These are phyloP conservation scores for Mycena epipterygia DNA, from an alignment of 768 basidiomycete species.

Conservation along the genomic window DNA sequence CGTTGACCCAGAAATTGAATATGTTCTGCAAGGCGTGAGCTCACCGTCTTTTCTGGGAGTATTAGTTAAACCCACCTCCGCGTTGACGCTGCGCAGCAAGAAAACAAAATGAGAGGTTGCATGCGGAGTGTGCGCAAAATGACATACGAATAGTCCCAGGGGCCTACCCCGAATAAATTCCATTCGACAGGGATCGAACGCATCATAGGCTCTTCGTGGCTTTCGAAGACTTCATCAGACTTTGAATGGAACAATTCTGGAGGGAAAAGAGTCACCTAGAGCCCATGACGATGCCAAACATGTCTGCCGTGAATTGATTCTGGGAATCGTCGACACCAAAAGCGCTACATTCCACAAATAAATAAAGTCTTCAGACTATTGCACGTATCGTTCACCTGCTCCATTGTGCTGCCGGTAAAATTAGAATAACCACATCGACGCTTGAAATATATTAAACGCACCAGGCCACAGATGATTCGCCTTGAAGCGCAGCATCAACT, in stretches of 20 bases:
- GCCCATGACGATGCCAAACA: conserved; percentile 79
- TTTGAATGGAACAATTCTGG: background rate
- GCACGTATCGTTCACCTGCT: conserved; percentile 46
- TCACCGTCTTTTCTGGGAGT: background rate
- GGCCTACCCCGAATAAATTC: conserved; percentile 65
- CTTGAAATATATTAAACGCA: conserved; percentile 37
- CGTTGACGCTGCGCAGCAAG: conserved; percentile 8
- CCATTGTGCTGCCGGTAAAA: conserved; percentile 57
- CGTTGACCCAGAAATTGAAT: conserved; percentile 72
- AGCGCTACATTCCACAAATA: conserved; percentile 46
- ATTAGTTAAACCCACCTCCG: background rate
- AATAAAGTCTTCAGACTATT: background rate
- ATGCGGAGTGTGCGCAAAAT: too few relatives aligned
- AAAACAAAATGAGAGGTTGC: background rate
- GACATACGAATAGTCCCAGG: conserved; percentile 64
- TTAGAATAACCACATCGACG: background rate
- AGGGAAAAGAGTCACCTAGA: conserved; percentile 57
- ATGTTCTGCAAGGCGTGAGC: conserved; percentile 48
- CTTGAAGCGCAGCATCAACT: conserved; percentile 74
- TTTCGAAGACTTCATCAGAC: too few relatives aligned
- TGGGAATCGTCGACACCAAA: conserved; percentile 71
- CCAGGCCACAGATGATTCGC: conserved; percentile 82
- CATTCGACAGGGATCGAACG: conserved; percentile 79
- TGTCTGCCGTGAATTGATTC: conserved; percentile 74
- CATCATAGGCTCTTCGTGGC: conserved; percentile 84